Percentiles rank a stretch among this genome's conserved stretches.
These are phyloP conservation scores for Zoysia japonica DNA, from an alignment of 176 grass and related monocot genomes.

Conservation along the genomic window DNA sequence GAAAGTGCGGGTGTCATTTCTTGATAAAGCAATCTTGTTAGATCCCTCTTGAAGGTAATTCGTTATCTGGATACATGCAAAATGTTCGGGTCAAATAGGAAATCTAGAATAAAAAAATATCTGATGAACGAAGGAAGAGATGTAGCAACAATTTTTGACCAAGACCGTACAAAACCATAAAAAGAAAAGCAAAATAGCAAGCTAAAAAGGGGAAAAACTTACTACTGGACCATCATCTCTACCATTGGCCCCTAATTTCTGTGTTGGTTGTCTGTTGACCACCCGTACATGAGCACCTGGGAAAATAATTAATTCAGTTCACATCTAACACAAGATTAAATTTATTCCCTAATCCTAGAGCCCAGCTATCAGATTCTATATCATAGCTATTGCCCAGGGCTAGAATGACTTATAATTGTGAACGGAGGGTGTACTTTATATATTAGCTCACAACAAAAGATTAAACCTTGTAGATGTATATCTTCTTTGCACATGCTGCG, in stretches of 20 bases:
- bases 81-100: neutral
- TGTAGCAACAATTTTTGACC: neutral
- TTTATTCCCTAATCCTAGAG: constrained; percentile 5
- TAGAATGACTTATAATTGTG: neutral
- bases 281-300: constrained; percentile 67
- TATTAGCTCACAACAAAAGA: neutral
- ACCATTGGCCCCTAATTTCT: constrained; percentile 67
- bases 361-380: constrained; percentile 5
- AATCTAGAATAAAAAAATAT: constrained; percentile 22
- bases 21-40: constrained; percentile 67
- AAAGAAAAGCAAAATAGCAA: constrained; percentile 22
- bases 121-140: neutral
- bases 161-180: neutral
- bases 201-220: constrained; percentile 33
- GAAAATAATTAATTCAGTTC: constrained; percentile 28
- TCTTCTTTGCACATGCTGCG: constrained; percentile 25
- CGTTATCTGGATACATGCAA: constrained; percentile 48
- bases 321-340: constrained; percentile 26
- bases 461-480: neutral
- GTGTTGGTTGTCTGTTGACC: constrained; percentile 46
- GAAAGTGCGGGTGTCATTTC: constrained; percentile 59
- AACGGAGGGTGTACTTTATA: too few species aligned
- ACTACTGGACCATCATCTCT: constrained; percentile 77
- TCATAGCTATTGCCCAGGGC: neutral
- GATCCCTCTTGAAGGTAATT: constrained; percentile 50